Evolutionary conservation across 2,329 filamentous ascomycete genomes (phyloP).

Genomic region (Metarhizium anisopliae): DNA sequence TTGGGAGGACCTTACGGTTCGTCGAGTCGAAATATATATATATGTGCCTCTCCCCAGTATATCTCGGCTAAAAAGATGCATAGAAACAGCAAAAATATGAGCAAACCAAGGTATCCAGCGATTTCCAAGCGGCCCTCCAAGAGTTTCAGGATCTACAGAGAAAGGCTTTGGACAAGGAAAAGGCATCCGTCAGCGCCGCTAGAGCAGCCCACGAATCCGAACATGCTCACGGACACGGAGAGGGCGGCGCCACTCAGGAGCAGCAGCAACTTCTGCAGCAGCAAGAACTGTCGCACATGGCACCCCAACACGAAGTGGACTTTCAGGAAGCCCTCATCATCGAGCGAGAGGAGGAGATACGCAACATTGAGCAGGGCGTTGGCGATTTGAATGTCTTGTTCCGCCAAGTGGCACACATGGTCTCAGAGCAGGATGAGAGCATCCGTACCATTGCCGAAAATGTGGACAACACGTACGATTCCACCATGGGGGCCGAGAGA

Average conservation of each 20-base stretch:
- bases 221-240: neutral
- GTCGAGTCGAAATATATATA: slow-evolving; percentile 14
- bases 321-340: slow-evolving; percentile 95
- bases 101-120: slow-evolving; percentile 86
- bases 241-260: slow-evolving; percentile 13
- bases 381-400: slow-evolving; percentile 95
- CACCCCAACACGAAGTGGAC: slow-evolving; percentile 89
- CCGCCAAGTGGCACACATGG: slow-evolving; percentile 95
- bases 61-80: neutral
- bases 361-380: slow-evolving; percentile 94
- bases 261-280: slow-evolving; percentile 42
- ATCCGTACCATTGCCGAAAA: slow-evolving; percentile 86
- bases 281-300: slow-evolving; percentile 69
- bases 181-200: slow-evolving; percentile 74
- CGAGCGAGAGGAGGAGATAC: slow-evolving; percentile 93
- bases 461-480: slow-evolving; percentile 70
- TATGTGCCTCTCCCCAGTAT: neutral
- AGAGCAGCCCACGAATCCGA: slow-evolving; percentile 67
- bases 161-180: slow-evolving; percentile 83
- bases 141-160: slow-evolving; percentile 93
- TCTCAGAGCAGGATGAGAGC: slow-evolving; percentile 79
- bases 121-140: slow-evolving; percentile 79
- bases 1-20: slow-evolving; percentile 75
- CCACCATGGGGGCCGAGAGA: slow-evolving; percentile 76
- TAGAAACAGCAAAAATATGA: slow-evolving; percentile 94